These are phyloP conservation scores for Stagonosporopsis rhizophila DNA, from an alignment of 2,329 filamentous ascomycete genomes.

Conservation along the genomic window DNA sequence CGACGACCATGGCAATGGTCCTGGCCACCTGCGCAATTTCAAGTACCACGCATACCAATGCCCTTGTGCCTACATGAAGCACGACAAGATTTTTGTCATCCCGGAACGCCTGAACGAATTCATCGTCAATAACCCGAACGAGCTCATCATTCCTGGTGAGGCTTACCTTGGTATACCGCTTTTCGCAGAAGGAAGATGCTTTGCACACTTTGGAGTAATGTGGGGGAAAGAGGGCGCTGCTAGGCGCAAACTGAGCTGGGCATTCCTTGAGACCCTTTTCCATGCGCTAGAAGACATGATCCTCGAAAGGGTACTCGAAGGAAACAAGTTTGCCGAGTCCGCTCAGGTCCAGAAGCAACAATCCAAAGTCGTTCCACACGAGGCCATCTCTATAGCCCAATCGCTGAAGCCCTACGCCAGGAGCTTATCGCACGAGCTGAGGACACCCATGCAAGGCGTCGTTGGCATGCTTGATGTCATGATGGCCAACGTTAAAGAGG, in stretches of 20 bases:
- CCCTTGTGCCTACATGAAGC: constrained; percentile 72
- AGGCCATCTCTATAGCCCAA: constrained; percentile 65
- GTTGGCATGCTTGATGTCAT: constrained; percentile 80
- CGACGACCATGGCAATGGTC: constrained; percentile 60
- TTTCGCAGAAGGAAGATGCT: constrained; percentile 69
- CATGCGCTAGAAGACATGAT: constrained; percentile 74
- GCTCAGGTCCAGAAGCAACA: constrained; percentile 33
- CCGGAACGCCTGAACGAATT: constrained; percentile 67
- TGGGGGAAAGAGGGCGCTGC: constrained; percentile 70
- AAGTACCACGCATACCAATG: constrained; percentile 70
- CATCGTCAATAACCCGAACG: constrained; percentile 67
- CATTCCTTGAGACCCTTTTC: constrained; percentile 70
- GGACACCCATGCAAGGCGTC: constrained; percentile 78
- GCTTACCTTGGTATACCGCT: constrained; percentile 72
- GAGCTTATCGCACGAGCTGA: constrained; percentile 73
- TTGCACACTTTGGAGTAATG: constrained; percentile 75
- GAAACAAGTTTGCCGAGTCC: constrained; percentile 53
- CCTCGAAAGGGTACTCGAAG: constrained; percentile 63
- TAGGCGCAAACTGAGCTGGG: constrained; percentile 66
- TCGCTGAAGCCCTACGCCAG: constrained; percentile 75
- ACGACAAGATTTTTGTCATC: constrained; percentile 74
- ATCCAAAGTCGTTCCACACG: constrained; percentile 60
- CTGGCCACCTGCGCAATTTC: constrained; percentile 64
- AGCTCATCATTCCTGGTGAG: constrained; percentile 67
- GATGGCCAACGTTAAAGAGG: constrained; percentile 74